Base-by-base conservation (phyloP, 108 stramenopile species). In the Cyclotella atomus region DNA sequence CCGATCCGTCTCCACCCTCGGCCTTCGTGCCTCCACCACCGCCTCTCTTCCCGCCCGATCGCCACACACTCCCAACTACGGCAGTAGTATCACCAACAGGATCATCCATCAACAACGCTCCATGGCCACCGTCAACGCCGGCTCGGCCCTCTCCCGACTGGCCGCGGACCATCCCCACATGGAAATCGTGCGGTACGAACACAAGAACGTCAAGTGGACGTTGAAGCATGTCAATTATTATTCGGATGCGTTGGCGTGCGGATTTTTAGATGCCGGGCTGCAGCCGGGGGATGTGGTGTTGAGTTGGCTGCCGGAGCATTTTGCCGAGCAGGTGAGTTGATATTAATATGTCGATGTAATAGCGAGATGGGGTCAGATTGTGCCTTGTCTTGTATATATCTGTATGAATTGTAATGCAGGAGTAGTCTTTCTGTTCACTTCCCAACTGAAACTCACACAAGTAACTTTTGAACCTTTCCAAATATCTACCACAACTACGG, bases 251-350 rank as follows among this genome's bases (percentile, higher is more conserved):
- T 65, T 95, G 71, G 92, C 95, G 50, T 78, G 87, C 65, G 95
- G 95, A 10, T 83, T 95, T 35, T 60, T 93, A 65, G 95, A 93
- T 49, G 76, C 75, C n/a, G 91, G 91, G 38, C 66, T 95, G 66
- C 65, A 78, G 54, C 87, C 95, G 41, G 92, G 92, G 27, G 95
- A 95, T 85, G 90, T 91, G 43, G 91, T 95, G n/a, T 79, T 95
- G 36, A 81, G 77, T 41, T 91, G 88, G 88, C 73, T 95, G 75
- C 92, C 95, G 25, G 21, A 60, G 33, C 91, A 95, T 73, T 86
- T 91, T 67, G 88, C 89, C 35, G 95, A 95, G 74, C 82, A 88
- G 89, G 93, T 94, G 68, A 79, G 93, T 89, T 23, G n/a, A n/a
- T n/a, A n/a, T n/a, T n/a, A n/a, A n/a, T 63, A 36, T 57, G 19